Base-by-base conservation (phyloP, 805 yeast genomes). In the Suhomyces sp. region DNA sequence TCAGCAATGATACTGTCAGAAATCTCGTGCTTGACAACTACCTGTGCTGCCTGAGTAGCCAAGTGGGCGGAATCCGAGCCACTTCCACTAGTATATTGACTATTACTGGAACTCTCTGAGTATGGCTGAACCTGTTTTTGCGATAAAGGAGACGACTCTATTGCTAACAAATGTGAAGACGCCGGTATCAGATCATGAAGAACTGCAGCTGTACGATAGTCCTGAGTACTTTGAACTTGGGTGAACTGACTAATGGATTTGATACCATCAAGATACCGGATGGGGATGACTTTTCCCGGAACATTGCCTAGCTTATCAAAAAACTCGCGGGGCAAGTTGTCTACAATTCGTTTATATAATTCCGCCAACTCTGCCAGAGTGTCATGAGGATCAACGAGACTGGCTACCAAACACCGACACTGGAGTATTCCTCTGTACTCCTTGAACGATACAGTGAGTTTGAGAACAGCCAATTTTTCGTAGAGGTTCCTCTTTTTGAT, bases 361-460 rank as follows among this genome's bases (percentile, higher is more conserved):
- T 22, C 37, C 1, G 21, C 27, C 27, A 47, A 35, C 10, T 7
- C 20, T 8, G 8, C 21, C 22, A 17, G 15, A 3, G 21, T 13
- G 5, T 46, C 48, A 20, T 46, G 12, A 2, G 24, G 25, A 15
- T 46, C 43, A 6, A 15, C 43, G 4, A 46, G 9, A 8, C 4
- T 27, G 5, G 37, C 22, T 4, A 6, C 8, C 20, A 13, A 20
- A n/a, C 48, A 47, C 52, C 54, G 44, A 48, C 60, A 21, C 44
- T 60, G 63, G 10, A 57, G 43, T 6, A 45, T 49, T 6, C 56
- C 52, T 6, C 49, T 22, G 43, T 54, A 60, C 20, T 46, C 40
- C 24, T 57, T 59, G 27, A 56, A 50, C 1, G 46, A 13, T 2
- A 57, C 50, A 2, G 35, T 44, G 6, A 52, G 50, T 21, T 50